These are phyloP conservation scores for Aaosphaeria arxii DNA, from an alignment of 2,329 filamentous ascomycete genomes.

Conservation along the genomic window DNA sequence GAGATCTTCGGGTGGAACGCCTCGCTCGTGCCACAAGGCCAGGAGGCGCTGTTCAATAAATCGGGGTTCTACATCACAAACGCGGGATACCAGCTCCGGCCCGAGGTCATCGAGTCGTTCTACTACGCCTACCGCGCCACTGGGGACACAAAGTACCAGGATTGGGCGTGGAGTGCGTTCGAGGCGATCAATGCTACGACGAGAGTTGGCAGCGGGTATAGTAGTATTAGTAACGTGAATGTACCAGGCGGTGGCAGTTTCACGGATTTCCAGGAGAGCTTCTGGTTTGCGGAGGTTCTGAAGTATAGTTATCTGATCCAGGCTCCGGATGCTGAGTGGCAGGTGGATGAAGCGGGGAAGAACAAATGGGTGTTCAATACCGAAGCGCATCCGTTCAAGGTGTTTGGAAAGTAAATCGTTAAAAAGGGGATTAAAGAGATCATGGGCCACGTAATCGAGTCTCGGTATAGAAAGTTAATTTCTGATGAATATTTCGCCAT, in stretches of 20 bases:
- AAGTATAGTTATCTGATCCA: slow-evolving; percentile 80
- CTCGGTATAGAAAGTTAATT: background rate
- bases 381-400: slow-evolving; percentile 60
- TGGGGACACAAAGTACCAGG: slow-evolving; percentile 70
- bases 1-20: slow-evolving; percentile 52
- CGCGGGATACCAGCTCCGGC: slow-evolving; percentile 65
- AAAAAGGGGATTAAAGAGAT: no score
- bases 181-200: slow-evolving; percentile 63
- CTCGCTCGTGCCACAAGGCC: slow-evolving; percentile 27
- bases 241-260: slow-evolving; percentile 57
- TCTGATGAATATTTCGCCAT: background rate
- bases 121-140: slow-evolving; percentile 87
- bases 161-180: slow-evolving; percentile 82
- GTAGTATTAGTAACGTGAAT: slow-evolving; percentile 65
- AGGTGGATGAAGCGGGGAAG: slow-evolving; percentile 47
- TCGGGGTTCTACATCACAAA: slow-evolving; percentile 70
- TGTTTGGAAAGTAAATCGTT: slow-evolving; percentile 17
- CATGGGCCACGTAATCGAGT: no score
- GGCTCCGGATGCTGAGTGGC: slow-evolving; percentile 59
- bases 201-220: slow-evolving; percentile 64
- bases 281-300: slow-evolving; percentile 82
- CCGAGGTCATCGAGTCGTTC: slow-evolving; percentile 79
- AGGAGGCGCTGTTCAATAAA: slow-evolving; percentile 58
- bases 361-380: slow-evolving; percentile 64
- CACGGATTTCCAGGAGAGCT: slow-evolving; percentile 76